Percentiles rank a stretch among this genome's conserved stretches.
These are phyloP conservation scores for Acorus calamus DNA, from an alignment of 106 monocot genomes.

Conservation along the genomic window DNA sequence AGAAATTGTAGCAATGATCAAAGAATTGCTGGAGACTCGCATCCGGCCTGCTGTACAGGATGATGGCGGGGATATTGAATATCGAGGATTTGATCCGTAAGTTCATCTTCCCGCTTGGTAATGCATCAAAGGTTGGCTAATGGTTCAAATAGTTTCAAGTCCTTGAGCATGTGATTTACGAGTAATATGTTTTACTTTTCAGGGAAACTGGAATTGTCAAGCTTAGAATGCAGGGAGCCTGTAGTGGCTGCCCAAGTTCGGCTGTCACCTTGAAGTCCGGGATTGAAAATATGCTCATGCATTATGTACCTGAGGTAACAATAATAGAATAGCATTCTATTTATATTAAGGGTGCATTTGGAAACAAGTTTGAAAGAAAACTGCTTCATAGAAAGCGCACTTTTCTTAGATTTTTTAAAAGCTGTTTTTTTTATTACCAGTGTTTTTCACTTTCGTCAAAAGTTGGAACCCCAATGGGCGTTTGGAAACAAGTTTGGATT, in stretches of 20 bases:
- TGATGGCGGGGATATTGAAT: slow-evolving; percentile 97
- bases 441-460: no score
- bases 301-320: slow-evolving; percentile 90
- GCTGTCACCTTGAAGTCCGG: slow-evolving; percentile 96
- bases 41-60: slow-evolving; percentile 98
- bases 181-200: slow-evolving; percentile 1
- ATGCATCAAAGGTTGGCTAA: background rate
- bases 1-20: slow-evolving; percentile 97
- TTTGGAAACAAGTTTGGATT: no score
- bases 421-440: no score
- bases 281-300: slow-evolving; percentile 99
- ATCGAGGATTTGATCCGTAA: slow-evolving; percentile 76
- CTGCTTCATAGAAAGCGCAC: no score
- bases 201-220: slow-evolving; percentile 91
- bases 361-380: no score
- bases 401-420: no score
- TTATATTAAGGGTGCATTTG: background rate
- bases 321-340: background rate
- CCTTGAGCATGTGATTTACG: background rate
- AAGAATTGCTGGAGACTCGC: slow-evolving; percentile 89
- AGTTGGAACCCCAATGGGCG: no score
- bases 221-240: slow-evolving; percentile 95
- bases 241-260: slow-evolving; percentile 96
- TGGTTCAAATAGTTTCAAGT: background rate
- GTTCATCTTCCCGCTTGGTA: slow-evolving; percentile 6